These are phyloP conservation scores for Pulicaria dysenterica DNA, from an alignment of 129 eudicot species.

Conservation along the genomic window DNA sequence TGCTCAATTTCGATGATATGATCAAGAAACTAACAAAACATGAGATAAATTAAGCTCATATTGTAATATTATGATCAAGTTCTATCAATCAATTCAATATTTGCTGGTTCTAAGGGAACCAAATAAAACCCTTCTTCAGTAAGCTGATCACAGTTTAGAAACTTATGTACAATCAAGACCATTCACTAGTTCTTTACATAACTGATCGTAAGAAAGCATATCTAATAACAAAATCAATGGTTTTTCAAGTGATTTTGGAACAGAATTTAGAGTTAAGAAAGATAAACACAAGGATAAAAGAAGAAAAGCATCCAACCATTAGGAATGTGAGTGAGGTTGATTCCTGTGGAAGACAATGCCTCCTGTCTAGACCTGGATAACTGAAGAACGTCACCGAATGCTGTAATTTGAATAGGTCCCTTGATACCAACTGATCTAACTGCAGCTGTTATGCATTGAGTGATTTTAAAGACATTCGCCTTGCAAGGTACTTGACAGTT, in stretches of 20 bases:
- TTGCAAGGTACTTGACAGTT: slow-evolving; percentile 64
- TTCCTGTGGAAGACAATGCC: slow-evolving; percentile 81
- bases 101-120: not conserved
- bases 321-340: slow-evolving; percentile 83
- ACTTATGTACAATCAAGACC: not conserved
- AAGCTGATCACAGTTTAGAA: not conserved
- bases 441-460: slow-evolving; percentile 73
- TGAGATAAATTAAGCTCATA: not conserved
- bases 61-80: not conserved
- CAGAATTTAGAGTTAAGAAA: slow-evolving; percentile 15
- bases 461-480: slow-evolving; percentile 53
- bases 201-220: not conserved
- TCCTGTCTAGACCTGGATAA: slow-evolving; percentile 72
- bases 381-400: slow-evolving; percentile 81
- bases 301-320: slow-evolving; percentile 43
- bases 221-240: not conserved
- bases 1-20: slow-evolving; percentile 12
- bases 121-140: not conserved
- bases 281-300: not conserved
- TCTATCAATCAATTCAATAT: not conserved
- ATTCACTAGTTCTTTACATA: not conserved
- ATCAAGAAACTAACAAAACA: not conserved
- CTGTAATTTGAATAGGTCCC: slow-evolving; percentile 86
- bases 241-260: not conserved
- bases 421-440: slow-evolving; percentile 73